These are phyloP conservation scores for Helotiales sp. DNA, from an alignment of 2,329 filamentous ascomycete species.

Conservation along the genomic window DNA sequence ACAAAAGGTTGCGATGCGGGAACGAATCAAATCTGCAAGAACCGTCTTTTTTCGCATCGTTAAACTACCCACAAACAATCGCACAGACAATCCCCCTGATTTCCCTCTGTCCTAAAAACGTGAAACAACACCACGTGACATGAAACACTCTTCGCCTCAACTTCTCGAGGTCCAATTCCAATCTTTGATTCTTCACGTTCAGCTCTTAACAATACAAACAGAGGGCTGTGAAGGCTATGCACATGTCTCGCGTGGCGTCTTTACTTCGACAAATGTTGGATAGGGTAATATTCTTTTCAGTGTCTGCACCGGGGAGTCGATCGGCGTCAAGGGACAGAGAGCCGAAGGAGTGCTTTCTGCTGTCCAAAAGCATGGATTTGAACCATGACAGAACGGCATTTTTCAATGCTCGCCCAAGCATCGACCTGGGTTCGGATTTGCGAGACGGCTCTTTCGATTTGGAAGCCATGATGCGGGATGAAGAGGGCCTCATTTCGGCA, in stretches of 20 bases:
- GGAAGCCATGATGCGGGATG: conserved; percentile 3
- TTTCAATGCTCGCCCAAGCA: conserved; percentile 8
- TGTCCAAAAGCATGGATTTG: conserved; percentile 7
- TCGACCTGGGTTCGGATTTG: neutral
- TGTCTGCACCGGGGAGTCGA: conserved; percentile 9
- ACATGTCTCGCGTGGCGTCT: neutral
- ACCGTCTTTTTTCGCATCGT: neutral
- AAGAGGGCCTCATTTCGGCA: neutral
- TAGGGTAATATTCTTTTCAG: conserved; percentile 1
- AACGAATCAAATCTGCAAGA: neutral
- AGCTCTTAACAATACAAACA: neutral
- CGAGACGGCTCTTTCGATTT: conserved; percentile 4
- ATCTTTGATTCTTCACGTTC: neutral
- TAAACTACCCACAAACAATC: neutral
- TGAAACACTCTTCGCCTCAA: conserved; percentile 3
- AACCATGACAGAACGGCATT: neutral
- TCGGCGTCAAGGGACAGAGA: neutral
- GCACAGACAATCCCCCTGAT: conserved; percentile 2
- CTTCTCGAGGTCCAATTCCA: neutral
- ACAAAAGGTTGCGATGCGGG: neutral
- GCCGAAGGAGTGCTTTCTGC: neutral
- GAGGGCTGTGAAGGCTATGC: neutral
- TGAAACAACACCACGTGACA: conserved; percentile 12
- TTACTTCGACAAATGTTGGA: conserved; percentile 4
- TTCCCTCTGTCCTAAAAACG: neutral